Evolutionary conservation across 441 rosid genomes (phyloP), one percentile per base, ranked within the genome.

Genomic region (Francoa sonchifolia): DNA sequence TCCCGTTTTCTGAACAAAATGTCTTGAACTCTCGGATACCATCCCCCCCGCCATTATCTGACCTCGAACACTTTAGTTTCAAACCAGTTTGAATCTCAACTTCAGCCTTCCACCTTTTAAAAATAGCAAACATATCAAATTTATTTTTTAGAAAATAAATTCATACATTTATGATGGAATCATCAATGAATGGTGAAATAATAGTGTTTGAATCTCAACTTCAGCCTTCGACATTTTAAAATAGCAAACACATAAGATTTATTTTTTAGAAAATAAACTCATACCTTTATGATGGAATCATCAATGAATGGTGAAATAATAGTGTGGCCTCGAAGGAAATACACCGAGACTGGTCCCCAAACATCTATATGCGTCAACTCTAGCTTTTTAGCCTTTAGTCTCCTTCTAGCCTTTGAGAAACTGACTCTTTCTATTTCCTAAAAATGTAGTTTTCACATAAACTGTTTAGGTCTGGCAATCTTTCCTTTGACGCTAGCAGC

Each of bases 111-210:
- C 48, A 44, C 48, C 12, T 30, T 20, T 44, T 44, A 5, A 44
- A 29, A 8, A 7, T 29, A 1, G 3, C 19, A 44, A 28, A 44
- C 2, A 29, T 26, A 15, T 44, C 15, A 28, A 4, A 29, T 17
- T 44, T 44, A 15, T 27, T 29, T 29, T 44, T 44, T 14, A 29
- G 12, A 29, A 44, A 44, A 29, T 44, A 44, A 44, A 29, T 23
- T 3, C 48, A 44, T n/a, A 5, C 1, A 23, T 29, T 44, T 9
- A 13, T 8, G 6, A 6, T 28, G 3, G n/a, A 16, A 30, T 44
- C 23, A 9, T 44, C 48, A 16, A 44, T 44, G 4, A 44, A 29
- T n/a, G n/a, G n/a, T n/a, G n/a, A n/a, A n/a, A n/a, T n/a, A n/a
- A n/a, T n/a, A n/a, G n/a, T n/a, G n/a, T n/a, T n/a, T n/a, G n/a